Base-by-base conservation (phyloP, 2,329 filamentous ascomycete species). In the Aspergillus arachidicola region DNA sequence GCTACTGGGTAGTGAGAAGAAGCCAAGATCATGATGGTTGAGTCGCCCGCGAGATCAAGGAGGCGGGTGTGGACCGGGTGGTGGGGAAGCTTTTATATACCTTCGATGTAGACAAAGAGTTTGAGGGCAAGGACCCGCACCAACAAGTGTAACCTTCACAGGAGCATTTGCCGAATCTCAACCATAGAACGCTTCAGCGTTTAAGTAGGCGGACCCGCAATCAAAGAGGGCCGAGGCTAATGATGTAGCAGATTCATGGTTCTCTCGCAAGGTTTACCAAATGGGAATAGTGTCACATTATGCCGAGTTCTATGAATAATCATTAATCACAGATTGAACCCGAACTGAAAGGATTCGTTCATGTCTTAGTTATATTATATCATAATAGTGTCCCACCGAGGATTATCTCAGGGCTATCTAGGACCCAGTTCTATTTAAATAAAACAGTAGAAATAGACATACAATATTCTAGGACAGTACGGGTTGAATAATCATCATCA, bases 1-100 rank as follows among this genome's bases (percentile, higher is more conserved):
- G 59, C 46, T 9, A 69, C 55, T 3, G 67, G 59, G 11, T 50
- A 38, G n/a, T 57, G 66, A 16, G 55, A 41, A 16, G 55, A 34
- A 48, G 56, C 30, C 3, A 55, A n/a, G 11, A 64, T 19, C 34
- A 55, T 55, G 51, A 11, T 38, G 32, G 32, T 38, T 23, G 26
- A 16, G 19, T 9, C 23, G 3, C 2, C 6, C 6, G 11, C 19
- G 10, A 7, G n/a, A 26, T 2, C 19, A 12, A 51, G 19, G 10
- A 11, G n/a, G 38, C 16, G 38, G 19, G 19, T 19, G 16, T 26
- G 2, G 26, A n/a, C 46, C 6, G 6, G 48, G 16, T 32, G 48
- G 48, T 21, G 48, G 48, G 48, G 30, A 28, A 26, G 23, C 7
- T 19, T 51, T 11, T 51, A 50, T 51, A 51, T 51, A n/a, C 28